Evolutionary conservation across 345 rosid species (phyloP).

Genomic region (Linum usitatissimum): DNA sequence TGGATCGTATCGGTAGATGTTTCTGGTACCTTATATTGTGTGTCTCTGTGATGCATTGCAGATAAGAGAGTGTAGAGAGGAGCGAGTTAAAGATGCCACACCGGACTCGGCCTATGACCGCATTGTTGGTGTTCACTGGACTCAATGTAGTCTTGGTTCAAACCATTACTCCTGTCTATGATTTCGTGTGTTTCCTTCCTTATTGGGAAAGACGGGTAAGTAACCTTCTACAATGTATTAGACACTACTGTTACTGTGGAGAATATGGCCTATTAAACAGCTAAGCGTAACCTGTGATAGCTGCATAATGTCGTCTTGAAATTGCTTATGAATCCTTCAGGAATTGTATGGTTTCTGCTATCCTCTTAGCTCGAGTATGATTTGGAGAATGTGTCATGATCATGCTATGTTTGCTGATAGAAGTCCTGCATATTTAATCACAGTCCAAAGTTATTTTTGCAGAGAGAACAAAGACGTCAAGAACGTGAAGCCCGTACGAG

Average conservation of each 20-base stretch:
- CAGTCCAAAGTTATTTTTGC: background rate
- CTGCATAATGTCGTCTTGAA: too few relatives aligned
- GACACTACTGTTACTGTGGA: too few relatives aligned
- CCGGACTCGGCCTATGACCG: conserved; percentile 47
- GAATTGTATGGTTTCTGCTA: background rate
- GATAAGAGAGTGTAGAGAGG: background rate
- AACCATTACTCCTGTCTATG: conserved; percentile 51
- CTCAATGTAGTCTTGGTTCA: conserved; percentile 40
- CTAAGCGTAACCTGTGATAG: too few relatives aligned
- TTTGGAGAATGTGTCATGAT: background rate
- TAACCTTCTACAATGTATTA: too few relatives aligned
- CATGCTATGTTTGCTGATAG: background rate
- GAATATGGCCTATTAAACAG: too few relatives aligned
- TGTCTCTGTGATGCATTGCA: background rate
- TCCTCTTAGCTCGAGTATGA: background rate
- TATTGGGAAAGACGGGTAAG: conserved; percentile 72
- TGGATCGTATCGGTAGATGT: background rate
- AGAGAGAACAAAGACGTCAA: conserved; percentile 29
- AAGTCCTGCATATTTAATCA: conserved; percentile 1
- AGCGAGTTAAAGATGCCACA: conserved; percentile 35
- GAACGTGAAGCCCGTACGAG: conserved; percentile 23
- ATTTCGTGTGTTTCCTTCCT: conserved; percentile 61
- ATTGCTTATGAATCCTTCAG: background rate
- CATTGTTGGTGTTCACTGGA: conserved; percentile 45
- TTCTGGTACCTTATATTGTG: background rate